phyloP scores from a whole-genome alignment of 305 asterid genomes.

The Solanum hybrid region DNA sequence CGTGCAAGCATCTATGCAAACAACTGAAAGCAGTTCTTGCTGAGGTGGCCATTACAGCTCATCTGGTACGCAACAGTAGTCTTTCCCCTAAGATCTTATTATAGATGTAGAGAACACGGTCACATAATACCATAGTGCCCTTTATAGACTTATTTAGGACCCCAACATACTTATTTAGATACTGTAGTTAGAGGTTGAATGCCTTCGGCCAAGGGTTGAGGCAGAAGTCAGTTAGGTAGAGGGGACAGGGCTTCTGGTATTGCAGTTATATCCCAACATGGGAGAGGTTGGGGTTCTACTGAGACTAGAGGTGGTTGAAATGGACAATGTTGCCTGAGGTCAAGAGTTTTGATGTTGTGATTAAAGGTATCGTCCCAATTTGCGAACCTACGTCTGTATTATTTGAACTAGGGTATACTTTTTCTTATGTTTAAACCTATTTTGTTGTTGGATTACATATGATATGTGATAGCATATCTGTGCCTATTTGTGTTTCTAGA shows the following conservation, averaged over 20 bases:
- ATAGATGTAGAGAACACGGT: neutral
- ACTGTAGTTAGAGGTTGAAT: neutral
- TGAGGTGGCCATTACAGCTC: neutral
- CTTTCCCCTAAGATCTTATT: neutral
- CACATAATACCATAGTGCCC: neutral
- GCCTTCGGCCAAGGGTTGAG: neutral
- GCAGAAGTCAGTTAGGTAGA: neutral
- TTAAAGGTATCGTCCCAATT: neutral
- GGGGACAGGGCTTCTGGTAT: neutral
- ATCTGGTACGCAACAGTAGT: neutral
- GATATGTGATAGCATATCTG: neutral
- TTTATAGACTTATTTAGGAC: neutral
- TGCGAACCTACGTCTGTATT: neutral
- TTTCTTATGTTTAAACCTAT: neutral
- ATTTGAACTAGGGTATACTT: neutral
- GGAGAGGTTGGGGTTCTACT: neutral
- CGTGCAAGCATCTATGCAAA: neutral
- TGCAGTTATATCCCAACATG: neutral
- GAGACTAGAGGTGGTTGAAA: neutral
- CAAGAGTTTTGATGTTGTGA: neutral
- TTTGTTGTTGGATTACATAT: neutral
- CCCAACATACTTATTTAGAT: neutral
- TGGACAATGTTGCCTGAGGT: neutral
- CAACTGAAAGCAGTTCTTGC: neutral
- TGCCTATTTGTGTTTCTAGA: neutral